Percentiles rank a stretch among this genome's conserved stretches.
phyloP scores from a whole-genome alignment of 352 stramenopile species.

The Thalassiosira sp. region DNA sequence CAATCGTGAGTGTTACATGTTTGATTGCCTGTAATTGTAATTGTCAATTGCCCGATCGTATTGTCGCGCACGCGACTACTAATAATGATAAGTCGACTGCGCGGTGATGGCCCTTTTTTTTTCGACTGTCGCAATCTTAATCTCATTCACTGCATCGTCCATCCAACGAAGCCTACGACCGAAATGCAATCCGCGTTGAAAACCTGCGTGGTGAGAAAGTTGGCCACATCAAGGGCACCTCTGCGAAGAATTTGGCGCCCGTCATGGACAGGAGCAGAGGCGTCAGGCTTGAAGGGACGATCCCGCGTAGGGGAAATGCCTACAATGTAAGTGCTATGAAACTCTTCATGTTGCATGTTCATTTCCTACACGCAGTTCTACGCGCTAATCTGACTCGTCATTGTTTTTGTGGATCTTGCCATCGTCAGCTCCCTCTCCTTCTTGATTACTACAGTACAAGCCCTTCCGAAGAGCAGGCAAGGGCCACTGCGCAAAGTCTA shows the following conservation, averaged over 20 bases:
- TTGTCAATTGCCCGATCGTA: too few relatives aligned
- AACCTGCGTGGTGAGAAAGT: constrained; percentile 64
- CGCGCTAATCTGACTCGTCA: background rate
- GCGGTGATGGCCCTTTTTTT: too few relatives aligned
- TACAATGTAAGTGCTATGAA: constrained; percentile 22
- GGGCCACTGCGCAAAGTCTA: constrained; percentile 8
- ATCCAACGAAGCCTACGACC: constrained; percentile 53
- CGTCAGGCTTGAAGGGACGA: constrained; percentile 37
- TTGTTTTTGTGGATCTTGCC: background rate
- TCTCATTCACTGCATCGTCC: too few relatives aligned
- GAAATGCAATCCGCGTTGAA: constrained; percentile 76
- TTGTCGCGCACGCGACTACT: too few relatives aligned
- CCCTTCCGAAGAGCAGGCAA: constrained; percentile 6
- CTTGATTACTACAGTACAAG: constrained; percentile 44
- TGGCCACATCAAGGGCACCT: constrained; percentile 52
- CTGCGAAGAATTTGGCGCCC: constrained; percentile 38
- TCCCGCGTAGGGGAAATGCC: constrained; percentile 42
- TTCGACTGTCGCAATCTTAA: background rate
- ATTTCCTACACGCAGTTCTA: too few relatives aligned
- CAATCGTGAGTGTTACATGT: constrained; percentile 60
- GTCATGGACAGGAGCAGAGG: constrained; percentile 47
- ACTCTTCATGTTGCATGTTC: background rate
- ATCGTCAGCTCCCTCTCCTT: constrained; percentile 27
- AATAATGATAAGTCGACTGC: too few relatives aligned
- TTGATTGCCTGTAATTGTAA: too few relatives aligned